phyloP scores from a whole-genome alignment of 257 asterid species.

The Jasminum sambac region DNA sequence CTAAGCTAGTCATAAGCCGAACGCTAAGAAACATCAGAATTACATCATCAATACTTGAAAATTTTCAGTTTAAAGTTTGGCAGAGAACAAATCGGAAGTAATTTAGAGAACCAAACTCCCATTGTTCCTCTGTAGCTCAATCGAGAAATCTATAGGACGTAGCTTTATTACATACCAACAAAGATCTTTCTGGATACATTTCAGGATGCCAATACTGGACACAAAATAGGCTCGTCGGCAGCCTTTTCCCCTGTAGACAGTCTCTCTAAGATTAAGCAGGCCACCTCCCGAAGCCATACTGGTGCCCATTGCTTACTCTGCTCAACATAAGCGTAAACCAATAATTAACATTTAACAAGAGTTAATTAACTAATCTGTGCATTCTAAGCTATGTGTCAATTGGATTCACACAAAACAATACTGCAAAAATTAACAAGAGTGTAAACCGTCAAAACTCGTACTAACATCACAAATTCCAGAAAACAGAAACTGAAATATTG shows the following conservation, averaged over 20 bases:
- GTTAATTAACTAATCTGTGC: neutral
- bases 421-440: neutral
- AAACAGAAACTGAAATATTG: neutral
- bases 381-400: neutral
- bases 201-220: slow-evolving; percentile 39
- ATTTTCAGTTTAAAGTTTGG: neutral
- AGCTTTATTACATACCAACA: slow-evolving; percentile 52
- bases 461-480: neutral
- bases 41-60: neutral
- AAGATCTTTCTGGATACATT: slow-evolving; percentile 45
- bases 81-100: neutral
- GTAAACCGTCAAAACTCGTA: neutral
- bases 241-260: slow-evolving; percentile 35
- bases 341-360: neutral
- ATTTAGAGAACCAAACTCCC: neutral
- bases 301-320: slow-evolving; percentile 63
- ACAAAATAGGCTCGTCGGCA: slow-evolving; percentile 45
- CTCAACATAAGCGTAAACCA: slow-evolving; percentile 13
- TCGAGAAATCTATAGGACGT: slow-evolving; percentile 6
- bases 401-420: neutral
- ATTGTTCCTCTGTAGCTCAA: slow-evolving; percentile 1
- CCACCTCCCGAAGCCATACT: slow-evolving; percentile 62
- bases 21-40: neutral
- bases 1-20: neutral
- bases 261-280: slow-evolving; percentile 48